Conservation (phyloP, 257 asterid species). For the Ballota nigra region DNA sequence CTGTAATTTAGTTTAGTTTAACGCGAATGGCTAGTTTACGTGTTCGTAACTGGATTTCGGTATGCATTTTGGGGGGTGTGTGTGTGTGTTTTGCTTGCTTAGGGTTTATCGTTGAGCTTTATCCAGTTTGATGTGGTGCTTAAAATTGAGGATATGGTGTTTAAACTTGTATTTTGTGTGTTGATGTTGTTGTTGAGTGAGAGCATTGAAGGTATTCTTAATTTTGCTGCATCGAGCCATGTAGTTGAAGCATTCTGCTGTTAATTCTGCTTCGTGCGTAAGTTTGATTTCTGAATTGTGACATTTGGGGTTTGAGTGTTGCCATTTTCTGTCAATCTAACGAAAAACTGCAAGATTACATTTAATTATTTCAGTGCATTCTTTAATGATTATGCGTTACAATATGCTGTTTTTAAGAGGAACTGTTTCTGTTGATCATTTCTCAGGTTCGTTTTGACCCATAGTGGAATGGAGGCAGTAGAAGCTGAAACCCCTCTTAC, state of each 20-base stretch:
- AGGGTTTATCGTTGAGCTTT: constrained; percentile 13
- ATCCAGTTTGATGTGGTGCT: not conserved
- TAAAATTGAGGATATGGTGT: not conserved
- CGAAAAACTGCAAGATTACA: not conserved
- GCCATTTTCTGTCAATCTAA: not conserved
- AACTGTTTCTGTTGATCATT: not conserved
- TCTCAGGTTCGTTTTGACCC: constrained; percentile 23
- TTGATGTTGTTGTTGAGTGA: not conserved
- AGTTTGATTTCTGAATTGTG: not conserved
- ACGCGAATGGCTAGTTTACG: not conserved
- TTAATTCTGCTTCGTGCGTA: not conserved
- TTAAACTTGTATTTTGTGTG: not conserved
- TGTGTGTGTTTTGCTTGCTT: constrained; percentile 10
- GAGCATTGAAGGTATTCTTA: not conserved
- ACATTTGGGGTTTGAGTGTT: not conserved
- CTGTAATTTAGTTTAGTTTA: not conserved
- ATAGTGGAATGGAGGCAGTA: constrained; percentile 59
- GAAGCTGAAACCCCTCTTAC: constrained; percentile 61
- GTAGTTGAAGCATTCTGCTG: not conserved
- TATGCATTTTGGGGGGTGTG: constrained; percentile 9
- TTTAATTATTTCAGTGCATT: not conserved
- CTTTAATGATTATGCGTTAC: not conserved
- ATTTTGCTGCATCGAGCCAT: not conserved
- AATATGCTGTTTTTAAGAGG: not conserved
- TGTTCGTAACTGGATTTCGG: not conserved